Percentiles rank a stretch among this genome's conserved stretches.
Conservation (phyloP, 495 filamentous ascomycete genomes). For the Aspergillus sclerotioniger region DNA sequence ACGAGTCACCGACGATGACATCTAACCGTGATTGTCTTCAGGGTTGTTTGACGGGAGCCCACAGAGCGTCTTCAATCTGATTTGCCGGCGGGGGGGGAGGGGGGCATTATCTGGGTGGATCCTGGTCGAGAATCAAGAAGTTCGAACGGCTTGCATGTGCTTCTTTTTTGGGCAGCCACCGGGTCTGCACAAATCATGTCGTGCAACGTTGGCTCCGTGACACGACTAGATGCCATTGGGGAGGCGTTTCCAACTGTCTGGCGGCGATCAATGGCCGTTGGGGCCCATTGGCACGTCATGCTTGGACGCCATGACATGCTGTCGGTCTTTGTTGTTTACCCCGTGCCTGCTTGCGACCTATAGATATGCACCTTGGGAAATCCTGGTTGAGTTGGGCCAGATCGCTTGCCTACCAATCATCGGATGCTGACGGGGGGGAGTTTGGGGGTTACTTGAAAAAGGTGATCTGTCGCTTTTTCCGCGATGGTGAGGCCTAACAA, state of each 20-base stretch:
- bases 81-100: conserved; percentile 16
- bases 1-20: conserved; percentile 11
- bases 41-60: conserved; percentile 14
- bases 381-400: conserved; percentile 4
- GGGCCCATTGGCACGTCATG: conserved; percentile 25
- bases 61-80: conserved; percentile 14
- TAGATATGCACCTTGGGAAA: conserved; percentile 7
- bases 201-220: conserved; percentile 22
- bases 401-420: conserved; percentile 6
- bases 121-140: conserved; percentile 22
- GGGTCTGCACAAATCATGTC: conserved; percentile 24
- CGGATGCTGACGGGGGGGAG: not conserved
- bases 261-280: conserved; percentile 13
- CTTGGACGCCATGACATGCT: conserved; percentile 18
- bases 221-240: conserved; percentile 15
- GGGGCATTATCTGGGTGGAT: conserved; percentile 24
- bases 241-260: conserved; percentile 14
- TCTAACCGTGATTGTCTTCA: conserved; percentile 17
- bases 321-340: conserved; percentile 12
- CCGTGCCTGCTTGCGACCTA: conserved; percentile 1
- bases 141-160: conserved; percentile 21
- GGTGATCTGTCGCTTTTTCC: conserved; percentile 5
- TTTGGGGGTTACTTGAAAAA: not conserved
- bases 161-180: conserved; percentile 30
- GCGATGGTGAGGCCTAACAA: conserved; percentile 3